Evolutionary conservation across 148 eudicot genomes (phyloP).

Genomic region (Cornus suecica): DNA sequence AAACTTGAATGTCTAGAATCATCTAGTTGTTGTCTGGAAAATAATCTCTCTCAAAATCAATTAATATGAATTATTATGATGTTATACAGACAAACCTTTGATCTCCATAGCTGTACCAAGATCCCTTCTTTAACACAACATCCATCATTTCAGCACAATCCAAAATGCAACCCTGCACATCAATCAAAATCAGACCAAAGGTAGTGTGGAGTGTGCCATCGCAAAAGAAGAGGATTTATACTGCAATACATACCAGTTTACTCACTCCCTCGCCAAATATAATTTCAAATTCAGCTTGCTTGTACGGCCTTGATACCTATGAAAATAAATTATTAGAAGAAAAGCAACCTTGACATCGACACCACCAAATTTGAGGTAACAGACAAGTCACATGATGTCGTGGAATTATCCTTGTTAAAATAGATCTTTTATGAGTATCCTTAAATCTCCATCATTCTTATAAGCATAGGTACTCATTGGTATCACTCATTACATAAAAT

Average conservation of each 20-base stretch:
- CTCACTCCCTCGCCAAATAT: constrained; percentile 96
- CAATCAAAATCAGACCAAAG: constrained; percentile 12
- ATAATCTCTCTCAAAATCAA: not conserved
- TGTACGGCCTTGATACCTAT: constrained; percentile 97
- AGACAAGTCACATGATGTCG: not conserved
- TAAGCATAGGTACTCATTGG: not conserved
- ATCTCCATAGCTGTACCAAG: constrained; percentile 93
- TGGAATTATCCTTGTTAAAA: not conserved
- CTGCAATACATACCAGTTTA: constrained; percentile 64
- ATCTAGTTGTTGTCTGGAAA: not conserved
- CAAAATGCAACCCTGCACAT: constrained; percentile 79
- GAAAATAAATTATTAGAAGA: constrained; percentile 10
- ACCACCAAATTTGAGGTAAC: not conserved
- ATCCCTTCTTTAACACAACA: constrained; percentile 78
- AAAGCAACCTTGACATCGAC: constrained; percentile 2
- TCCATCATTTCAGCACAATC: constrained; percentile 94
- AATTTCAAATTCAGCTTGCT: constrained; percentile 96
- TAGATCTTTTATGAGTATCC: not conserved
- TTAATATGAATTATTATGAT: not conserved
- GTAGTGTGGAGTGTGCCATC: not conserved
- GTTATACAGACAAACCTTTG: constrained; percentile 47
- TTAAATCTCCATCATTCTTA: not conserved
- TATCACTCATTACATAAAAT: not conserved
- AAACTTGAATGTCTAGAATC: not conserved
- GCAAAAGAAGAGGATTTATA: constrained; percentile 4